Conservation (phyloP, 1,284 basidiomycete genomes). For the Cryptococcus neoformans region DNA sequence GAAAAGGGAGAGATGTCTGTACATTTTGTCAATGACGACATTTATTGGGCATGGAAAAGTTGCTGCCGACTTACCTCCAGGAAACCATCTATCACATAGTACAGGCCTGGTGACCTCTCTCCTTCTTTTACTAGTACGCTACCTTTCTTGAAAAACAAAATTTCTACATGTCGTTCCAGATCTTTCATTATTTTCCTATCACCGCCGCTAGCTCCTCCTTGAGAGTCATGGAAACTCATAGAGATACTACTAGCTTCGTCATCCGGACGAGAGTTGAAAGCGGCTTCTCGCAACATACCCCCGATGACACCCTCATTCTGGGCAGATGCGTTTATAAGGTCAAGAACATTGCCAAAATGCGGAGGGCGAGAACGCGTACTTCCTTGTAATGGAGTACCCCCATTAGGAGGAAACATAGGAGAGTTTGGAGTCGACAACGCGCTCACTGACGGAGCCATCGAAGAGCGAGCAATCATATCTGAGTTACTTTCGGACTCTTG, state of each 20-base stretch:
- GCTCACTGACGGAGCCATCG: constrained; percentile 35
- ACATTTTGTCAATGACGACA: too few species aligned
- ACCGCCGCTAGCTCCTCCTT: constrained; percentile 16
- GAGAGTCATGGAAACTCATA: constrained; percentile 55
- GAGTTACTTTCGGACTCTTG: constrained; percentile 60
- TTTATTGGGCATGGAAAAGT: background rate
- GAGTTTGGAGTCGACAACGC: constrained; percentile 42
- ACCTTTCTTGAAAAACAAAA: constrained; percentile 86
- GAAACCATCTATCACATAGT: constrained; percentile 98
- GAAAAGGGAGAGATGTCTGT: too few species aligned
- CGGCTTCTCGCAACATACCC: constrained; percentile 42
- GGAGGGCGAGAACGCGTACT: background rate
- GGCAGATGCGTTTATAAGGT: constrained; percentile 54
- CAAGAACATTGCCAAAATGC: constrained; percentile 82
- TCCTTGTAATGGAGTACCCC: constrained; percentile 16
- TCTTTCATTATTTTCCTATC: constrained; percentile 53
- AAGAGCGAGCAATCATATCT: constrained; percentile 19
- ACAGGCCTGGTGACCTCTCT: constrained; percentile 73
- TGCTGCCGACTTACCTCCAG: constrained; percentile 64
- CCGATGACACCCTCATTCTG: constrained; percentile 59
- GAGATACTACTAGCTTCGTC: constrained; percentile 53
- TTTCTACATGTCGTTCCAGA: constrained; percentile 93
- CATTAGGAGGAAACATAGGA: constrained; percentile 44
- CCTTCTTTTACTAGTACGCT: constrained; percentile 84
- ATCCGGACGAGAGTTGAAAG: constrained; percentile 55